Evolutionary conservation across 2,329 filamentous ascomycete genomes (phyloP).

Genomic region (Phaeosphaeria sp.): DNA sequence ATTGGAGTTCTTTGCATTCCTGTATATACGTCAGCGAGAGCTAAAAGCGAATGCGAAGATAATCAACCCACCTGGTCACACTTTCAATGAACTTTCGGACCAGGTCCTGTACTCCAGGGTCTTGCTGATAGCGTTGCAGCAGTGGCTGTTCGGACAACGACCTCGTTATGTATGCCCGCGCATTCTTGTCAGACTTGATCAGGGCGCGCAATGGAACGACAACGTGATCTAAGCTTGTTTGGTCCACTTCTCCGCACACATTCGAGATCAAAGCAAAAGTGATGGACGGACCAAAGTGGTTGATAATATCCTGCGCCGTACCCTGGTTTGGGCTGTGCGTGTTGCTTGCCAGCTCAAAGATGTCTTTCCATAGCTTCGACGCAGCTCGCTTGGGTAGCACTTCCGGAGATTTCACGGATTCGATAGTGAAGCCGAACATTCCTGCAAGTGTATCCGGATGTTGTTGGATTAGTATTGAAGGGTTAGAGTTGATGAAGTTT

Average conservation of each 20-base stretch:
- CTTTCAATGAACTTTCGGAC: conserved; percentile 45
- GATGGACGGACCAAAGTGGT: conserved; percentile 41
- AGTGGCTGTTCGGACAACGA: conserved; percentile 39
- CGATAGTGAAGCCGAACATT: conserved; percentile 74
- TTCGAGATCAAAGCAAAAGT: conserved; percentile 42
- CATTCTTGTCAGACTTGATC: conserved; percentile 39
- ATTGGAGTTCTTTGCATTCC: conserved; percentile 39
- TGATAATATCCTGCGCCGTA: conserved; percentile 44
- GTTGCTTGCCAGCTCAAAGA: conserved; percentile 41
- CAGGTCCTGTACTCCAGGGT: conserved; percentile 34
- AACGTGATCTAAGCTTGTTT: conserved; percentile 42
- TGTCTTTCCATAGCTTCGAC: conserved; percentile 71
- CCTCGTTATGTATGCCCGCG: conserved; percentile 37
- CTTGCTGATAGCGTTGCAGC: conserved; percentile 36
- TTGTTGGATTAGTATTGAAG: conserved; percentile 67
- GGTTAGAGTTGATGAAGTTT: conserved; percentile 66
- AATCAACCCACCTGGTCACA: conserved; percentile 33
- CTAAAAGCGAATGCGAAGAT: conserved; percentile 10
- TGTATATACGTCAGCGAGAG: conserved; percentile 25
- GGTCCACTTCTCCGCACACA: conserved; percentile 45
- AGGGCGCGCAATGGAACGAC: conserved; percentile 40
- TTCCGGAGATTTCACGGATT: conserved; percentile 73
- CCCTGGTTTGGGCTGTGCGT: conserved; percentile 34
- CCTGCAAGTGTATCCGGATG: conserved; percentile 65
- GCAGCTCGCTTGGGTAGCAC: conserved; percentile 77